phyloP scores from a whole-genome alignment of 202 grass and related monocot species.

The Musa balbisiana region DNA sequence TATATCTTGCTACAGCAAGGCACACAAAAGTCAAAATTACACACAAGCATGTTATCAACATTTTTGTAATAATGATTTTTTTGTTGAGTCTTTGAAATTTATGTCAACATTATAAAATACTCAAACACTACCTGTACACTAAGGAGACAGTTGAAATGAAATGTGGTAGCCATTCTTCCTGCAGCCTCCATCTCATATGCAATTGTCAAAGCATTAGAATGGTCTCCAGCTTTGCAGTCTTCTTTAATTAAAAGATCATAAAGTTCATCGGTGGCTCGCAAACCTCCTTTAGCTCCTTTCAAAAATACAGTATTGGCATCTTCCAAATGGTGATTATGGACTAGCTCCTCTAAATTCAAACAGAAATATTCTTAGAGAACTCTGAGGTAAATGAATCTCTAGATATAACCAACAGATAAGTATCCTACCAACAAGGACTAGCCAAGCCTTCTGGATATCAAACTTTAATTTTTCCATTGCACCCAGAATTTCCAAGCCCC shows the following conservation, averaged over 20 bases:
- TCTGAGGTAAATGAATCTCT: slow-evolving; percentile 1
- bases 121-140: slow-evolving; percentile 63
- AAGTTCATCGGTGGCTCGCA: slow-evolving; percentile 68
- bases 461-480: slow-evolving; percentile 96
- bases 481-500: slow-evolving; percentile 92
- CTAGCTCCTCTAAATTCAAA: slow-evolving; percentile 66
- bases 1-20: neutral
- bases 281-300: slow-evolving; percentile 81
- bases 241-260: slow-evolving; percentile 86
- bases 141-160: slow-evolving; percentile 94
- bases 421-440: slow-evolving; percentile 81
- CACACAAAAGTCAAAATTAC: neutral
- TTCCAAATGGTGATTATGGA: slow-evolving; percentile 61
- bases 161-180: slow-evolving; percentile 98
- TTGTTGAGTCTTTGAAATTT: slow-evolving; percentile 6
- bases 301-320: slow-evolving; percentile 91
- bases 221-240: slow-evolving; percentile 94
- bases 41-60: neutral
- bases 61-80: neutral
- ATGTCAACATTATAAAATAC: slow-evolving; percentile 14
- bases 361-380: slow-evolving; percentile 23
- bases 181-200: slow-evolving; percentile 97
- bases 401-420: slow-evolving; percentile 17
- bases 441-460: slow-evolving; percentile 86
- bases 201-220: slow-evolving; percentile 88